Percentiles rank a stretch among this genome's conserved stretches.
Evolutionary conservation across 2,329 filamentous ascomycete genomes (phyloP).

Genomic region (Phialophora verrucosa): DNA sequence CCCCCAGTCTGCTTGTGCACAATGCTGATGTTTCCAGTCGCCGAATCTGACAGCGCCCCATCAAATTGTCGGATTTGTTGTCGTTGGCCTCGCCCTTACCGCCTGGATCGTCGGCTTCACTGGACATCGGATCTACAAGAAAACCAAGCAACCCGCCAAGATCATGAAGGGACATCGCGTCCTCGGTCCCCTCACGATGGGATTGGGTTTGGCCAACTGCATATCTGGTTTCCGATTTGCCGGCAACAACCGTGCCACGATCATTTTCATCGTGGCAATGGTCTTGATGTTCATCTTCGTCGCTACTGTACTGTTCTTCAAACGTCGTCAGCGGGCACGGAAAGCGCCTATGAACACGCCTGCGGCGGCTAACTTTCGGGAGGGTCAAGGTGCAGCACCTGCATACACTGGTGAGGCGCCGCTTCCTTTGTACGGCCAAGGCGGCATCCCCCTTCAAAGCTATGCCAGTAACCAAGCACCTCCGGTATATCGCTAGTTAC

Average conservation of each 20-base stretch:
- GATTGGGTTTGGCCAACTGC: conserved; percentile 61
- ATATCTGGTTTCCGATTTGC: conserved; percentile 67
- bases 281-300: conserved; percentile 50
- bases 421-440: conserved; percentile 27
- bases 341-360: conserved; percentile 40
- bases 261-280: conserved; percentile 57
- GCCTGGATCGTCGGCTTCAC: conserved; percentile 63
- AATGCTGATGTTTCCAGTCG: conserved; percentile 44
- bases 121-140: conserved; percentile 61
- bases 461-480: conserved; percentile 28
- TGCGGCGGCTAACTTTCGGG: conserved; percentile 39
- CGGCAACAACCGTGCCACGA: conserved; percentile 52
- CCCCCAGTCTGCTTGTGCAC: not conserved
- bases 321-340: conserved; percentile 41
- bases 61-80: conserved; percentile 64
- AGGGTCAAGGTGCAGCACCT: conserved; percentile 27
- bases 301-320: conserved; percentile 46
- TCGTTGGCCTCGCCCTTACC: conserved; percentile 58
- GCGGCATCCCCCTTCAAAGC: conserved; percentile 31
- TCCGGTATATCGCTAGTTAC: conserved; percentile 26
- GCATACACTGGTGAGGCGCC: conserved; percentile 16
- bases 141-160: conserved; percentile 57
- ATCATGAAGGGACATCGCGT: conserved; percentile 61
- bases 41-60: conserved; percentile 61
- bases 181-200: conserved; percentile 61